Percentiles rank a stretch among this genome's conserved stretches.
Evolutionary conservation across 1,284 basidiomycete species (phyloP).

Genomic region (Leucoagaricus sp.): DNA sequence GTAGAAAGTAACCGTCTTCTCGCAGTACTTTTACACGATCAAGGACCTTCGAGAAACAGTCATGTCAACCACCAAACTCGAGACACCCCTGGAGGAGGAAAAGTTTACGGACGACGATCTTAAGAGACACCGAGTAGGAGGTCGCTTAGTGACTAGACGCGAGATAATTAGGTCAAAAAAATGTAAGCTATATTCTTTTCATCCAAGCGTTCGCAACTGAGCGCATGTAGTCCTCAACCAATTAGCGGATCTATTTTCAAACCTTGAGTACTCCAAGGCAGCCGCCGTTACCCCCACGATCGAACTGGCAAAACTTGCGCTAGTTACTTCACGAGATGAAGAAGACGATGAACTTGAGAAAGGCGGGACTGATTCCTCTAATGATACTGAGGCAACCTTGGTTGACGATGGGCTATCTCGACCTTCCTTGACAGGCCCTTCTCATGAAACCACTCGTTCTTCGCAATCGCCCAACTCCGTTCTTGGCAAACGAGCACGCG

Average conservation of each 20-base stretch:
- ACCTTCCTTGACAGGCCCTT: slow-evolving; percentile 22
- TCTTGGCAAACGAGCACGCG: slow-evolving; percentile 72
- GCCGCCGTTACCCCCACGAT: slow-evolving; percentile 80
- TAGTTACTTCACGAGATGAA: slow-evolving; percentile 89
- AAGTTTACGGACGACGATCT: slow-evolving; percentile 78
- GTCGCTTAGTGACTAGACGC: slow-evolving; percentile 75
- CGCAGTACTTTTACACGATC: slow-evolving; percentile 94
- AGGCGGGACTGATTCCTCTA: slow-evolving; percentile 75
- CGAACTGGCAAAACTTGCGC: slow-evolving; percentile 89
- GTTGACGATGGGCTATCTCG: slow-evolving; percentile 69
- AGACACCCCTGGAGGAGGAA: slow-evolving; percentile 58
- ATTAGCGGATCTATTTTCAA: slow-evolving; percentile 77
- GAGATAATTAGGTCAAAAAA: slow-evolving; percentile 84
- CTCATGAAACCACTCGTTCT: slow-evolving; percentile 27
- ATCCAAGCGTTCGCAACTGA: slow-evolving; percentile 6
- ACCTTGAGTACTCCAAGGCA: slow-evolving; percentile 69
- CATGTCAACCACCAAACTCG: slow-evolving; percentile 56
- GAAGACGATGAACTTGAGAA: slow-evolving; percentile 79
- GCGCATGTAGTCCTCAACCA: slow-evolving; percentile 68
- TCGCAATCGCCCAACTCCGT: slow-evolving; percentile 51
- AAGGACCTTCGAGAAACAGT: slow-evolving; percentile 82
- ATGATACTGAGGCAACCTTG: slow-evolving; percentile 82
- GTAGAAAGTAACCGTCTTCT: slow-evolving; percentile 15
- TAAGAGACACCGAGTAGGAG: slow-evolving; percentile 83
- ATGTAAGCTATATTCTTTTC: slow-evolving; percentile 49